Conservation (phyloP, 2,329 filamentous ascomycete genomes). For the Monosporascus sp. region DNA sequence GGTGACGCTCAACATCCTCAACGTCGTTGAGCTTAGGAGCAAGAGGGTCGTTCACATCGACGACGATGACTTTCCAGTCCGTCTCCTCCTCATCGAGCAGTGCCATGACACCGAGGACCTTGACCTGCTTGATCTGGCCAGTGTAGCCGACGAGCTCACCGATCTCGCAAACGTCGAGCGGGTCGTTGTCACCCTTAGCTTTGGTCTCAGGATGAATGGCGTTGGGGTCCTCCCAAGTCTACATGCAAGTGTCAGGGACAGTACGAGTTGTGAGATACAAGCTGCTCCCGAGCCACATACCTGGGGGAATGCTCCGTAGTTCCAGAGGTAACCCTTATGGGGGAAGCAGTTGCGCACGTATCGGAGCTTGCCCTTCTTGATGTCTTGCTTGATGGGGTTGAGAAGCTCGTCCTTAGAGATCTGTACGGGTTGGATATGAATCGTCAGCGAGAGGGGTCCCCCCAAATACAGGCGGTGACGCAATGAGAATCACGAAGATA, state of each 20-base stretch:
- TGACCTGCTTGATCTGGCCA: slow-evolving; percentile 99
- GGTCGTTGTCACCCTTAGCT: slow-evolving; percentile 98
- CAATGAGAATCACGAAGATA: slow-evolving; percentile 1
- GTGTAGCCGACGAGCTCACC: slow-evolving; percentile 95
- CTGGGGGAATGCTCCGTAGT: slow-evolving; percentile 99
- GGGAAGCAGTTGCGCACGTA: slow-evolving; percentile 99
- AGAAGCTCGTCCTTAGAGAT: slow-evolving; percentile 98
- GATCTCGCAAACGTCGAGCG: slow-evolving; percentile 98
- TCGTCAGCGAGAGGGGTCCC: neutral
- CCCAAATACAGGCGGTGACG: neutral
- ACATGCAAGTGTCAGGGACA: slow-evolving; percentile 10
- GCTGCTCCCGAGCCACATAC: slow-evolving; percentile 39
- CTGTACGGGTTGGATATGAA: slow-evolving; percentile 37
- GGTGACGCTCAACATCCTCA: slow-evolving; percentile 97
- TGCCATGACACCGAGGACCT: slow-evolving; percentile 98
- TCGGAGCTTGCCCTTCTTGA: slow-evolving; percentile 99
- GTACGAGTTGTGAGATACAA: slow-evolving; percentile 2
- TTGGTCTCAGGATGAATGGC: slow-evolving; percentile 96
- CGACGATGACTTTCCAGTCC: slow-evolving; percentile 99
- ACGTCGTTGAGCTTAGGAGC: slow-evolving; percentile 96
- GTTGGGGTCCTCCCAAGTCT: slow-evolving; percentile 99
- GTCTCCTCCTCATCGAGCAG: slow-evolving; percentile 99
- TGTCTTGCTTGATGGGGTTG: slow-evolving; percentile 99
- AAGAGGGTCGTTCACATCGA: slow-evolving; percentile 95
- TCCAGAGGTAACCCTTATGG: slow-evolving; percentile 99